Base-by-base conservation (phyloP, 1,139 yeast species). In the Pichia sp. region DNA sequence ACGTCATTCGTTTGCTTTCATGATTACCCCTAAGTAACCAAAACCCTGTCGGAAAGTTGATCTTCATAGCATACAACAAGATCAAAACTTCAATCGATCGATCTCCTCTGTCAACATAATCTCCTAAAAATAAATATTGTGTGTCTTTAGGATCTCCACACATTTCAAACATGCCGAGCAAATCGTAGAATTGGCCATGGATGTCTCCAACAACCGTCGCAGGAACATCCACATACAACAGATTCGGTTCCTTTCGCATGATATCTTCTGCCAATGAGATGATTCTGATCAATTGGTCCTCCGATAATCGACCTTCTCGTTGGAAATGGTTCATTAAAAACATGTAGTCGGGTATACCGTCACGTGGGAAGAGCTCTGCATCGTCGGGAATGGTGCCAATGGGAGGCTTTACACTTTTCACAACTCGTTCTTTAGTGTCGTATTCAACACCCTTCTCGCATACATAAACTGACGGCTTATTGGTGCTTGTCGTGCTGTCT, bases 81-180 rank as follows among this genome's bases (percentile, higher is more conserved):
- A 93, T 71, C 7, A 96, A 95, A 42, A 91, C 95, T 65, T 93
- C 99, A 61, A 96, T 85, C 9, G 97, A 89, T 96, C 98, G 90
- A 22, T 96, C 88, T 2, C 99, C 99, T 60, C 99, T 77, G 47
- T 93, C 99, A 14, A 93, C 99, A 67, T 93, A 91, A 68, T 93
- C 99, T 38, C 99, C 99, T 59, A 93, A 88, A 70, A 93, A 91
- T 50, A 93, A 68, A 63, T 85, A 93, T 15, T 85, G 77, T 1
- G 96, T 87, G 27, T 63, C 70, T 15, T 73, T 75, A 3, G 98
- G 97, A 60, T 85, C 84, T 4, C 99, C 99, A 35, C 97, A 97
- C 40, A 91, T 94, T 61, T 91, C 97, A 62, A 93, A 86, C 52
- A 93, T 69, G 66, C 90, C 91, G 79, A 91, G 76, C 58, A 93